Percentiles rank a stretch among this genome's conserved stretches.
These are phyloP conservation scores for Coix lacrymajobi DNA, from an alignment of 176 grass and related monocot species.

Conservation along the genomic window DNA sequence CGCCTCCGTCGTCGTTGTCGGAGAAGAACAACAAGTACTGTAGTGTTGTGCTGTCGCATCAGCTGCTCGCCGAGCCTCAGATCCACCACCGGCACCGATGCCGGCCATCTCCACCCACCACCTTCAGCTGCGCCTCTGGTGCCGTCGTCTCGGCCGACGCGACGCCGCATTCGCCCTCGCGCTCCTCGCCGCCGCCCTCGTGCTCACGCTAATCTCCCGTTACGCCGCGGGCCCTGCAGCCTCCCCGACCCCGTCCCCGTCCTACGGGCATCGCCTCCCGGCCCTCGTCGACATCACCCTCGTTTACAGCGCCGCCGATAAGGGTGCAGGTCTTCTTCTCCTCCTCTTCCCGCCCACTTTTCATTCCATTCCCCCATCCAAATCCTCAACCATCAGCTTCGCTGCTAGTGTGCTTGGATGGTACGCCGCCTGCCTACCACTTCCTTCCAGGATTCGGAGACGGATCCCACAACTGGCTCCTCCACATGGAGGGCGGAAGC, in stretches of 20 bases:
- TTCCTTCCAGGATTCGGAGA: constrained; percentile 52
- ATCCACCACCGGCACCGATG: constrained; percentile 32
- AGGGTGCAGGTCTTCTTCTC: constrained; percentile 1
- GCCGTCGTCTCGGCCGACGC: constrained; percentile 21
- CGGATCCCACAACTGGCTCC: constrained; percentile 57
- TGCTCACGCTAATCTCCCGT: constrained; percentile 12
- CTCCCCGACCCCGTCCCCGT: background rate
- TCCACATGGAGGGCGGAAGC: constrained; percentile 79
- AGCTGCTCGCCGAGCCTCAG: background rate
- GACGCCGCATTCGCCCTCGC: background rate
- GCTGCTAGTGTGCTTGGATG: constrained; percentile 52
- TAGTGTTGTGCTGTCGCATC: background rate
- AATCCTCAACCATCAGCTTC: background rate
- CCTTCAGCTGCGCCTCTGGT: background rate
- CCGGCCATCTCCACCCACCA: background rate
- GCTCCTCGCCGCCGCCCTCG: constrained; percentile 14
- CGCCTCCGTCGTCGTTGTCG: background rate
- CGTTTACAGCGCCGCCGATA: constrained; percentile 13
- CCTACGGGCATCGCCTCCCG: constrained; percentile 41
- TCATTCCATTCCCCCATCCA: no score
- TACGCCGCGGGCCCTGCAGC: background rate
- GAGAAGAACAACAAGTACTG: background rate
- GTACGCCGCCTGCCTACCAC: constrained; percentile 60
- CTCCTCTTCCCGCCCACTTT: no score
- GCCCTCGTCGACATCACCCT: constrained; percentile 42